These are phyloP conservation scores for Perilla frutescens DNA, from an alignment of 257 asterid species.

Conservation along the genomic window DNA sequence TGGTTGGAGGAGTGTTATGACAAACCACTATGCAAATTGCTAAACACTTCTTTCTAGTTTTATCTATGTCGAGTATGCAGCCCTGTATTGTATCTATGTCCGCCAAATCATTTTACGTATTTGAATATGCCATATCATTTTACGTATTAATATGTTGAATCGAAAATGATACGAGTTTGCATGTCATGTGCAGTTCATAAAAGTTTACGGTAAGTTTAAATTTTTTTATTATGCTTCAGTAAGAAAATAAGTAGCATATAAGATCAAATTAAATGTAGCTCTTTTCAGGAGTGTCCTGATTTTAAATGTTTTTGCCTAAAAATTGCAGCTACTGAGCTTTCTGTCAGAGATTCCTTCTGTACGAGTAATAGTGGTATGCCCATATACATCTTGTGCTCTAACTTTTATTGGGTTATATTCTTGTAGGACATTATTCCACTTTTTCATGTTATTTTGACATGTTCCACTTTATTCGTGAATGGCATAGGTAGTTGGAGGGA, in stretches of 20 bases:
- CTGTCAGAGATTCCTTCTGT: conserved; percentile 85
- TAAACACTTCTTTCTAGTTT: neutral
- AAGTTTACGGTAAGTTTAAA: neutral
- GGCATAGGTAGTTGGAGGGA: conserved; percentile 86
- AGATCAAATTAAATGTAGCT: neutral
- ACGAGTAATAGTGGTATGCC: conserved; percentile 83
- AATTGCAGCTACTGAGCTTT: conserved; percentile 80
- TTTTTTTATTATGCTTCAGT: conserved; percentile 17
- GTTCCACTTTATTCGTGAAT: conserved; percentile 33
- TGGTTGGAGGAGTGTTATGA: conserved; percentile 7
- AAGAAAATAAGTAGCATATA: conserved; percentile 22
- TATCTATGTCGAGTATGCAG: neutral
- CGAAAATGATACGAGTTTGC: too few relatives aligned
- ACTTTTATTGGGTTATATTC: conserved; percentile 17
- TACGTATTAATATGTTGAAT: too few relatives aligned
- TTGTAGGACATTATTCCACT: conserved; percentile 1
- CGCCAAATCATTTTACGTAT: conserved; percentile 1
- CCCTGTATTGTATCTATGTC: neutral
- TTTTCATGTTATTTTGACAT: conserved; percentile 21
- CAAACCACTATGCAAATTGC: neutral
- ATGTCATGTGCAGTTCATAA: too few relatives aligned
- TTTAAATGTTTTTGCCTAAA: conserved; percentile 24
- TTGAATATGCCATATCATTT: neutral
- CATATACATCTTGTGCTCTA: conserved; percentile 27
- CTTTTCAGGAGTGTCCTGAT: conserved; percentile 24